Conservation (phyloP, 148 eudicot species). For the Vaccinium myrtillus region DNA sequence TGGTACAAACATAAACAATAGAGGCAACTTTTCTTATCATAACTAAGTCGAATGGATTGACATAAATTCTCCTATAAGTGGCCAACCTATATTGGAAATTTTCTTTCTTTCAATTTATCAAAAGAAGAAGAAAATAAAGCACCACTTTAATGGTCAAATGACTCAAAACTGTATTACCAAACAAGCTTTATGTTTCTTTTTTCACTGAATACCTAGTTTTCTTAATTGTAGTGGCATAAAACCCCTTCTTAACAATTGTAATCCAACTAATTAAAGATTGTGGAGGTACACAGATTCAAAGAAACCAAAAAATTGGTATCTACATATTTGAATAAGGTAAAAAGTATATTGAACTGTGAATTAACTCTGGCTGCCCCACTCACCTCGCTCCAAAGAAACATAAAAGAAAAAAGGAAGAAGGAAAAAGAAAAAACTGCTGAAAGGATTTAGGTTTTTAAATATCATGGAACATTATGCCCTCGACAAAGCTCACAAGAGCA, state of each 20-base stretch:
- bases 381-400: neutral
- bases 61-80: neutral
- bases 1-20: slow-evolving; percentile 1
- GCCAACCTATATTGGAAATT: neutral
- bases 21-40: neutral
- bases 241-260: neutral
- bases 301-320: neutral
- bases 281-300: neutral
- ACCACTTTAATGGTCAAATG: neutral
- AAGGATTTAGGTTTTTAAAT: neutral
- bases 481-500: neutral
- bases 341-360: neutral
- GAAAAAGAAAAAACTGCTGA: neutral
- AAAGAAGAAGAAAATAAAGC: neutral
- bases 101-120: neutral
- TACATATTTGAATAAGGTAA: neutral
- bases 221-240: neutral
- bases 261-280: neutral
- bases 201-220: neutral
- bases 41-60: neutral
- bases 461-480: neutral
- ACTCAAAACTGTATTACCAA: neutral
- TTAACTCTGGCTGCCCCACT: neutral
- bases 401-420: neutral
- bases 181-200: neutral